A percentile compares a stretch with the other conserved stretches of the same genome.
Evolutionary conservation across 495 filamentous ascomycete species (phyloP).

Genomic region (Xylaria telfairii): DNA sequence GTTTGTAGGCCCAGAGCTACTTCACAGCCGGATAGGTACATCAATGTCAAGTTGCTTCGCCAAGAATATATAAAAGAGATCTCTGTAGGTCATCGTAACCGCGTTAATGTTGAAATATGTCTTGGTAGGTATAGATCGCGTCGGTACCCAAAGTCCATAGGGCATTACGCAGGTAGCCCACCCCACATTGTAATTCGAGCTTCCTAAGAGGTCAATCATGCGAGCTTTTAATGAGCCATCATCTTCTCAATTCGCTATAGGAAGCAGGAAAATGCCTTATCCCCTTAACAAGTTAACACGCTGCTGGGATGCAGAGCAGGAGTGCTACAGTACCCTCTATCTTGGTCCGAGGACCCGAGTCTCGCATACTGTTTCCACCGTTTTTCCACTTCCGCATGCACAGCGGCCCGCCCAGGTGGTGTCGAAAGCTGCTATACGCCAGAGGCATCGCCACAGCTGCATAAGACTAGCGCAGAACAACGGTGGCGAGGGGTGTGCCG

Average conservation of each 20-base stretch:
- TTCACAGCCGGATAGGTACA: not conserved
- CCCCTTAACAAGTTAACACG: not conserved
- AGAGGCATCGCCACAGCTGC: conserved; percentile 2
- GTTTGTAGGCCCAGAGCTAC: not conserved
- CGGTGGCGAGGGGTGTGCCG: conserved; percentile 27
- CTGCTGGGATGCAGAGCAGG: conserved; percentile 16
- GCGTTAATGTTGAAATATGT: not conserved
- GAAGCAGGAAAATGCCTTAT: not conserved
- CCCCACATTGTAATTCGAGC: not conserved
- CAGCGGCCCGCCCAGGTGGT: not conserved
- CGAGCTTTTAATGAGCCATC: not conserved
- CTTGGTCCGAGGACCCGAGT: conserved; percentile 4
- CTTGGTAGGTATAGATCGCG: not conserved
- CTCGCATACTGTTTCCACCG: conserved; percentile 18
- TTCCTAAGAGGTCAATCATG: not conserved
- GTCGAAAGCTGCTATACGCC: not conserved
- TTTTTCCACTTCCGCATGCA: conserved; percentile 9
- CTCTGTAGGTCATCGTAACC: not conserved
- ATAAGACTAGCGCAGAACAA: conserved; percentile 14
- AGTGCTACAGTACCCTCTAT: conserved; percentile 16
- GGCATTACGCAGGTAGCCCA: not conserved
- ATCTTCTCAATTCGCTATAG: not conserved
- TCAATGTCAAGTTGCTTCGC: not conserved
- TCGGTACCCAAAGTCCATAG: not conserved
- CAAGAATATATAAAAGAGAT: not conserved